Percentiles rank a stretch among this genome's conserved stretches.
These are phyloP conservation scores for Gynandropsis gynandra DNA, from an alignment of 345 rosid species.

Conservation along the genomic window DNA sequence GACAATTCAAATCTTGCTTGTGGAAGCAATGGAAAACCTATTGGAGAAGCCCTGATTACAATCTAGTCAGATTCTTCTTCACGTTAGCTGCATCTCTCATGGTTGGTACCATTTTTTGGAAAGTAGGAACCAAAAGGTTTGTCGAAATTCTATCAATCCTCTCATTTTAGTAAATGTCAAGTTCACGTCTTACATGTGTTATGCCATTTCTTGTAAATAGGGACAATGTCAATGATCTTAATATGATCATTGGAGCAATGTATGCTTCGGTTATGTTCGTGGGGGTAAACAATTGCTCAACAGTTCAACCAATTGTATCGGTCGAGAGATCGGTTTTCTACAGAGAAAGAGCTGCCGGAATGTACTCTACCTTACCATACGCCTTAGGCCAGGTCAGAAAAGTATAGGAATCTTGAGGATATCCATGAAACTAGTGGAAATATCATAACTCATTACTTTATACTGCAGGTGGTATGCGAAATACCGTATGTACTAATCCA, in stretches of 20 bases:
- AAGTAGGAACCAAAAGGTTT: conserved; percentile 47
- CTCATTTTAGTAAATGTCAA: background rate
- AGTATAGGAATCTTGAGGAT: conserved; percentile 13
- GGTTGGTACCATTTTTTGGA: conserved; percentile 62
- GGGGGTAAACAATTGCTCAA: conserved; percentile 59
- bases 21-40: conserved; percentile 72
- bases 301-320: conserved; percentile 59
- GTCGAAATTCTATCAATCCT: background rate
- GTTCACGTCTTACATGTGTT: conserved; percentile 3
- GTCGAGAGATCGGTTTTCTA: conserved; percentile 68
- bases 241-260: conserved; percentile 68
- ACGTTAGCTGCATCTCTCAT: conserved; percentile 43
- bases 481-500: conserved; percentile 66
- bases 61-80: conserved; percentile 49
- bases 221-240: conserved; percentile 37
- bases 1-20: conserved; percentile 56
- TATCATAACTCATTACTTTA: too few relatives aligned
- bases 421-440: too few relatives aligned
- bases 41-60: conserved; percentile 76
- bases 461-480: conserved; percentile 62
- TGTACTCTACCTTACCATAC: conserved; percentile 65
- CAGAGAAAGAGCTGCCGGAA: conserved; percentile 65
- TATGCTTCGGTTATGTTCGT: conserved; percentile 49
- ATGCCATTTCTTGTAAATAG: conserved; percentile 24
- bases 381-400: conserved; percentile 50